Percentiles rank a stretch among this genome's conserved stretches.
Evolutionary conservation across 2,329 filamentous ascomycete genomes (phyloP).

Genomic region (Scytalidium sp.): DNA sequence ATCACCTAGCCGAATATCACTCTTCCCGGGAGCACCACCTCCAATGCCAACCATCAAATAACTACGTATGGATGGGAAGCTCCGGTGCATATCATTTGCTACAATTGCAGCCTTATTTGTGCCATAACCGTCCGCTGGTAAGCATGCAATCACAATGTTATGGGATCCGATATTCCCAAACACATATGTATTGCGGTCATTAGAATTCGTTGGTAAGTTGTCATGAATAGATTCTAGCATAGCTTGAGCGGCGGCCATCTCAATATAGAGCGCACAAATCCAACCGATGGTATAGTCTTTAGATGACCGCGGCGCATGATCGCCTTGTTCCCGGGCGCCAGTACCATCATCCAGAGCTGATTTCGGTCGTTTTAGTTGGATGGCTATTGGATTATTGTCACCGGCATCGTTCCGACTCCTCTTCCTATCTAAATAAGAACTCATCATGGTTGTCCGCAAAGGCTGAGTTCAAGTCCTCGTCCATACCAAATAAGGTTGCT

Average conservation of each 20-base stretch:
- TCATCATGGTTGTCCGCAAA: too few species aligned
- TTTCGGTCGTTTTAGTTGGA: too few species aligned
- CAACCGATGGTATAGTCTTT: constrained; percentile 24
- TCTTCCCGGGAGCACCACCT: constrained; percentile 16
- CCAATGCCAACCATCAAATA: constrained; percentile 39
- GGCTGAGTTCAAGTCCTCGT: too few species aligned
- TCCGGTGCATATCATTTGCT: constrained; percentile 25
- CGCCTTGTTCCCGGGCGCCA: too few species aligned
- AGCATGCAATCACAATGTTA: constrained; percentile 30
- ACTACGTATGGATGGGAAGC: constrained; percentile 23
- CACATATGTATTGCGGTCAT: constrained; percentile 19
- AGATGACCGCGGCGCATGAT: too few species aligned
- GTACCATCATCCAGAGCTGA: too few species aligned
- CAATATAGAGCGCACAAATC: constrained; percentile 17
- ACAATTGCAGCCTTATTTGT: constrained; percentile 29
- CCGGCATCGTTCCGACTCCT: too few species aligned
- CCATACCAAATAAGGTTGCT: too few species aligned
- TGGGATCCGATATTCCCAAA: constrained; percentile 25
- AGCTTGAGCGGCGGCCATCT: constrained; percentile 15
- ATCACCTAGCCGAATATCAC: constrained; percentile 26
- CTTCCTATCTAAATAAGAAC: too few species aligned
- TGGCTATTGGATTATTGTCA: too few species aligned
- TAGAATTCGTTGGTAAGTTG: not conserved
- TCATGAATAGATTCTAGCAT: constrained; percentile 20
- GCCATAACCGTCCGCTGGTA: constrained; percentile 30